A percentile compares a stretch with the other conserved stretches of the same genome.
phyloP scores from a whole-genome alignment of 2,329 filamentous ascomycete species.

The Colletotrichum theobromicola region DNA sequence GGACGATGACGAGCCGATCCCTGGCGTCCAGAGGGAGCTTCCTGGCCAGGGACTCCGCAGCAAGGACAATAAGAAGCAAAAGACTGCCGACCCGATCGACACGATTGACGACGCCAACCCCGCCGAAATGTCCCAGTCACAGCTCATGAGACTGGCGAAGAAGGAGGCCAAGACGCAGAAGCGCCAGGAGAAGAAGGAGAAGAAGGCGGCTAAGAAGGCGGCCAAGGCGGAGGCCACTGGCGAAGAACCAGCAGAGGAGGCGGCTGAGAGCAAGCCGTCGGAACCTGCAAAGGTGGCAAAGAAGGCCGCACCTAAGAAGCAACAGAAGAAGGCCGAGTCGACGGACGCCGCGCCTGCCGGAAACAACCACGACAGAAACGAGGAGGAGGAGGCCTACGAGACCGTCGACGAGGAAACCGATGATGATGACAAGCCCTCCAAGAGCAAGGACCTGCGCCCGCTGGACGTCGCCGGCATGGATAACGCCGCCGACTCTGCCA shows the following conservation, averaged over 20 bases:
- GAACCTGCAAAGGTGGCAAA: conserved; percentile 50
- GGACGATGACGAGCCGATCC: conserved; percentile 50
- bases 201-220: conserved; percentile 29
- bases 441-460: conserved; percentile 23
- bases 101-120: conserved; percentile 21
- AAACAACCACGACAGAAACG: conserved; percentile 20
- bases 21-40: conserved; percentile 63
- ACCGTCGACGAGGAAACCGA: conserved; percentile 11
- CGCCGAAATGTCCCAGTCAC: conserved; percentile 22
- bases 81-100: conserved; percentile 34
- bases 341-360: conserved; percentile 15
- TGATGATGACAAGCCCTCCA: conserved; percentile 22
- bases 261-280: conserved; percentile 48
- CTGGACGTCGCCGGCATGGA: conserved; percentile 33
- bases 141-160: conserved; percentile 23
- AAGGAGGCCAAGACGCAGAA: conserved; percentile 37
- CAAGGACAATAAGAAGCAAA: conserved; percentile 59
- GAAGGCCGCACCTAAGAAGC: conserved; percentile 37
- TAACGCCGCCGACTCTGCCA: conserved; percentile 47
- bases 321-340: conserved; percentile 32
- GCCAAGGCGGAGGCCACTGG: conserved; percentile 25
- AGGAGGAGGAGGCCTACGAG: conserved; percentile 19
- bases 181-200: conserved; percentile 54
- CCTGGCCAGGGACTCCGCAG: conserved; percentile 69
- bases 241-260: not conserved